Evolutionary conservation across 2,329 filamentous ascomycete species (phyloP), one percentile per base, ranked within the genome.

Genomic region (Hymenoscyphus fraxineus): DNA sequence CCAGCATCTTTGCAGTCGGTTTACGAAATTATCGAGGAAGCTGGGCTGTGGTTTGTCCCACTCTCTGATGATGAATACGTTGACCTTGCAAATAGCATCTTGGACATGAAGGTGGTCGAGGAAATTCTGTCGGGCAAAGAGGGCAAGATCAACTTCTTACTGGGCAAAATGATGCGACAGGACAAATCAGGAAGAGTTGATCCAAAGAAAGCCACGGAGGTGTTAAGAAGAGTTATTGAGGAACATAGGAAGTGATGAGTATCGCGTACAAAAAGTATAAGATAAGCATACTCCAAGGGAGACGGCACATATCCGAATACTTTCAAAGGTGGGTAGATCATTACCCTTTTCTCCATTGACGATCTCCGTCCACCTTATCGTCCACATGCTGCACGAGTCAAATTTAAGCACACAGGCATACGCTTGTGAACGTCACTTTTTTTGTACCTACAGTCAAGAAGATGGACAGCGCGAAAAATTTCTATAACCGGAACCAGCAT

Each of bases 91-190:
- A 76, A 80, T 58, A 75, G 75, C 2, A 78, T 88, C 13, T 77
- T 90, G 64, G 85, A 87, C 65, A 64, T 58, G 62, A 78, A 83
- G 44, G 83, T 87, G 77, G 85, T 87, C 1, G 77, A 80, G 62
- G 82, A 86, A 61, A 86, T 90, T 59, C 78, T 81, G 54, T 86
- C 85, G 71, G 82, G 83, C 0, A 85, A 88, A 68, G 78, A 79
- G 38, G 85, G 86, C n/a, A 91, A 90, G 75, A 74, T 88, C 6
- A 86, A 85, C 70, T 90, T 84, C 79, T 83, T 90, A 69, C 82
- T 91, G 15, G 88, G 88, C 12, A 84, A 88, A 74, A 88, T 90
- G 84, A 86, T 90, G 77, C 79, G 84, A 56, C 77, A 78, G 66
- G 85, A 85, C 35, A 80, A 82, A 35, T 84, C 85, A 65, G 86